Percentiles rank a stretch among this genome's conserved stretches.
These are phyloP conservation scores for Tolypocladium pustulatum DNA, from an alignment of 2,329 filamentous ascomycete species.

Conservation along the genomic window DNA sequence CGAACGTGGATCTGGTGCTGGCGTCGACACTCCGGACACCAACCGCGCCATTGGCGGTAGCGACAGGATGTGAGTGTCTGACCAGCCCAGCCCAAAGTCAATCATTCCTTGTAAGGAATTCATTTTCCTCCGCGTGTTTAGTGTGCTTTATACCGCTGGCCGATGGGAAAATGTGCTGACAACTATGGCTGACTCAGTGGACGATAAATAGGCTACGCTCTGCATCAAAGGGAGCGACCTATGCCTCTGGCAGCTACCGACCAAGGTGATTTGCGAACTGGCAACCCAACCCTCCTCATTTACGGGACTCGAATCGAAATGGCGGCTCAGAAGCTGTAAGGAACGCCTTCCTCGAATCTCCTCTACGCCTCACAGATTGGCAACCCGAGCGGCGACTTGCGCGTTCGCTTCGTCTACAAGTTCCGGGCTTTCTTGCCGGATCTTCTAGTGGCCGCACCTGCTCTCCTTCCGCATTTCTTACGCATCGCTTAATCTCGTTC, in stretches of 20 bases:
- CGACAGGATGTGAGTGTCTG: conserved; percentile 90
- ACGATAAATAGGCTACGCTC: conserved; percentile 78
- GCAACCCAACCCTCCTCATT: conserved; percentile 4
- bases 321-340: background rate
- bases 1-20: conserved; percentile 49
- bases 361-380: background rate
- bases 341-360: background rate
- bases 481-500: conserved; percentile 31
- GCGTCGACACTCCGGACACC: conserved; percentile 59
- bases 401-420: conserved; percentile 6
- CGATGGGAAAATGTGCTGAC: conserved; percentile 61
- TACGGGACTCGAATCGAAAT: conserved; percentile 4
- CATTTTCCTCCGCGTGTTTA: conserved; percentile 72
- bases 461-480: conserved; percentile 17
- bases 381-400: background rate
- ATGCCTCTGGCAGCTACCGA: conserved; percentile 28
- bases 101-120: conserved; percentile 75
- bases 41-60: conserved; percentile 68
- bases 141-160: conserved; percentile 64
- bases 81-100: conserved; percentile 30
- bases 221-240: conserved; percentile 59
- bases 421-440: conserved; percentile 6
- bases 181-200: conserved; percentile 73
- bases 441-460: conserved; percentile 12
- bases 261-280: conserved; percentile 20